Evolutionary conservation across 352 stramenopile species (phyloP).

Genomic region (Globisporangium cylindrosporum): DNA sequence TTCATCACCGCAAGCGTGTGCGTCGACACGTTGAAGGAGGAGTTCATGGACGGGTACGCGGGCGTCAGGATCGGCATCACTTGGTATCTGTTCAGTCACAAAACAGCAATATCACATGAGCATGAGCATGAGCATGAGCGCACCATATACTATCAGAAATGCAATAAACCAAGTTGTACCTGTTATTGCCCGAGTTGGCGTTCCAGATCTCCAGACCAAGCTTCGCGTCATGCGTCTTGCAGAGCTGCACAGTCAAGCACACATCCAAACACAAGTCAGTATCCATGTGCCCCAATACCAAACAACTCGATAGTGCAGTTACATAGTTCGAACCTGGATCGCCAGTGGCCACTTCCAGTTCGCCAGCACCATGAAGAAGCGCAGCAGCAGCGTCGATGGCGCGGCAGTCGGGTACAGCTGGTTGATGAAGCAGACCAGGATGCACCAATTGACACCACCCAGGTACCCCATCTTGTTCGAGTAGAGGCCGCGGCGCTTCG

Average conservation of each 20-base stretch:
- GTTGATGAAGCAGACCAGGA: constrained; percentile 97
- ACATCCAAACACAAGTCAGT: constrained; percentile 13
- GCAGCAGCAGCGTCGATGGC: constrained; percentile 76
- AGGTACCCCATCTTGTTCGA: constrained; percentile 99
- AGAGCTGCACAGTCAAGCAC: constrained; percentile 37
- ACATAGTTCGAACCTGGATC: constrained; percentile 63
- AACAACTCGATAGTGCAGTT: not conserved
- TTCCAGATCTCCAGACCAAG: constrained; percentile 89
- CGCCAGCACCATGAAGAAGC: constrained; percentile 90
- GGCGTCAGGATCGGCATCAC: constrained; percentile 99
- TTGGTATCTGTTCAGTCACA: constrained; percentile 66
- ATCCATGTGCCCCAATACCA: not conserved
- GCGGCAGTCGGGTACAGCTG: constrained; percentile 86
- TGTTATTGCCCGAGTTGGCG: constrained; percentile 81
- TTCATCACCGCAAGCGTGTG: constrained; percentile 95
- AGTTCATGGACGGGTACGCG: constrained; percentile 99
- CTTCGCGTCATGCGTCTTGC: constrained; percentile 85
- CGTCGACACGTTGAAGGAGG: constrained; percentile 96
- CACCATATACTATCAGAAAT: not conserved
- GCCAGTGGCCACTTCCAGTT: constrained; percentile 90
- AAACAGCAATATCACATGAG: constrained; percentile 1
- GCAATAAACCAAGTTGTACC: constrained; percentile 19
- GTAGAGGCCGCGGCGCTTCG: constrained; percentile 94
- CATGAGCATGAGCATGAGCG: not conserved
- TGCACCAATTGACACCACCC: constrained; percentile 98